A percentile compares a stretch with the other conserved stretches of the same genome.
These are phyloP conservation scores for Cladobotryum mycophilum DNA, from an alignment of 2,329 filamentous ascomycete genomes.

Conservation along the genomic window DNA sequence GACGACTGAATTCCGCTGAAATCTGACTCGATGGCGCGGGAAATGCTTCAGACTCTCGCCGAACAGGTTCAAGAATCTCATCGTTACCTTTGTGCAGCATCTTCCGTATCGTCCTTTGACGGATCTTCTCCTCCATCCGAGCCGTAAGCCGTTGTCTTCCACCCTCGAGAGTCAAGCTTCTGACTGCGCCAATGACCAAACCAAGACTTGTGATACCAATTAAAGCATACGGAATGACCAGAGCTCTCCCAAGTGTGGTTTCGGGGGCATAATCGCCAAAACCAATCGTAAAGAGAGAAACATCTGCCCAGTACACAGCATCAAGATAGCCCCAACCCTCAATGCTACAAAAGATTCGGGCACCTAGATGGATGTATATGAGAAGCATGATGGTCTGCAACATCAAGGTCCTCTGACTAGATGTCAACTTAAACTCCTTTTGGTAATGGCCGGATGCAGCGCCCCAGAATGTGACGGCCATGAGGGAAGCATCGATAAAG, in stretches of 20 bases:
- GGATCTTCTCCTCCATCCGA: slow-evolving; percentile 54
- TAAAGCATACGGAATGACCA: slow-evolving; percentile 78
- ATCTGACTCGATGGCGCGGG: slow-evolving; percentile 1
- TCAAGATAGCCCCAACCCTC: slow-evolving; percentile 76
- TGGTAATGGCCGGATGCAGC: slow-evolving; percentile 64
- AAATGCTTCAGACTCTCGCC: slow-evolving; percentile 5
- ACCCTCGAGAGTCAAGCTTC: slow-evolving; percentile 56
- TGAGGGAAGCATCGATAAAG: slow-evolving; percentile 69
- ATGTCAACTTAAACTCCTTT: slow-evolving; percentile 71
- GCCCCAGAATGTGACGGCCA: slow-evolving; percentile 64
- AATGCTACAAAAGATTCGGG: slow-evolving; percentile 64
- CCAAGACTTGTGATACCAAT: slow-evolving; percentile 78
- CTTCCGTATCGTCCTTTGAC: slow-evolving; percentile 39
- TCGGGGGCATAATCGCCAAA: slow-evolving; percentile 48
- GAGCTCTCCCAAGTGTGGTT: slow-evolving; percentile 55
- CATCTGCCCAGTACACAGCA: slow-evolving; percentile 71
- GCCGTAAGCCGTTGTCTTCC: slow-evolving; percentile 46
- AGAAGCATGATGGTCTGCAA: slow-evolving; percentile 83
- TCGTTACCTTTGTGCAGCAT: slow-evolving; percentile 41
- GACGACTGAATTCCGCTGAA: slow-evolving; percentile 47
- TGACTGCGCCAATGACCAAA: slow-evolving; percentile 74
- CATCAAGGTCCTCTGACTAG: slow-evolving; percentile 80
- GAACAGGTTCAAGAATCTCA: slow-evolving; percentile 40
- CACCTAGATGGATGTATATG: slow-evolving; percentile 72
- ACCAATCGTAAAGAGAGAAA: slow-evolving; percentile 59